These are phyloP conservation scores for Termitomyces titanicus DNA, from an alignment of 768 basidiomycete species.

Conservation along the genomic window DNA sequence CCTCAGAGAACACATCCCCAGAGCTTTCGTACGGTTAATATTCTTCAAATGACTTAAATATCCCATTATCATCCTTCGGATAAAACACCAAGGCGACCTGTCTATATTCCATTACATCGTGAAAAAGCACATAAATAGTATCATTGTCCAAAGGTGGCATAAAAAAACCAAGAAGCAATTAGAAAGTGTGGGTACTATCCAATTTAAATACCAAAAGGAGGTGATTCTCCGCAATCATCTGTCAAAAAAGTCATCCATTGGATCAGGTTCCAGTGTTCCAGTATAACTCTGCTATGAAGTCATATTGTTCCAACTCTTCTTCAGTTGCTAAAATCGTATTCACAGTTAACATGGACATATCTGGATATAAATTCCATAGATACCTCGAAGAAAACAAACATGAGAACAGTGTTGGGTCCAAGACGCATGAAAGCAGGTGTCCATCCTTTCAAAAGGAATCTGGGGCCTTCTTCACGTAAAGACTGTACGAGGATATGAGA, in stretches of 20 bases:
- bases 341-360: not conserved
- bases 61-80: too few species aligned
- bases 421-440: conserved; percentile 83
- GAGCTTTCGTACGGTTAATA: too few species aligned
- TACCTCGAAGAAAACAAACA: conserved; percentile 86
- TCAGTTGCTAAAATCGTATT: conserved; percentile 55
- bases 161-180: not conserved
- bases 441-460: conserved; percentile 87
- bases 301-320: conserved; percentile 49
- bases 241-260: not conserved
- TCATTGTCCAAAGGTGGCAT: conserved; percentile 5
- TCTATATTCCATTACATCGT: conserved; percentile 7
- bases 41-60: not conserved
- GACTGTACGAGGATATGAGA: conserved; percentile 54
- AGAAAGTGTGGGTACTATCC: conserved; percentile 1
- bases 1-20: too few species aligned
- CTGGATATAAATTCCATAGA: conserved; percentile 5
- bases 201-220: not conserved
- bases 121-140: conserved; percentile 2
- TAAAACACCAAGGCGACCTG: not conserved
- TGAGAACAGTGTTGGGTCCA: conserved; percentile 78
- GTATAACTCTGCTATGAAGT: conserved; percentile 5
- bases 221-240: conserved; percentile 1
- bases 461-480: conserved; percentile 67
- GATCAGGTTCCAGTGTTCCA: not conserved